Evolutionary conservation across 805 yeast species (phyloP).

Genomic region (Blastobotrys chiropterorum): DNA sequence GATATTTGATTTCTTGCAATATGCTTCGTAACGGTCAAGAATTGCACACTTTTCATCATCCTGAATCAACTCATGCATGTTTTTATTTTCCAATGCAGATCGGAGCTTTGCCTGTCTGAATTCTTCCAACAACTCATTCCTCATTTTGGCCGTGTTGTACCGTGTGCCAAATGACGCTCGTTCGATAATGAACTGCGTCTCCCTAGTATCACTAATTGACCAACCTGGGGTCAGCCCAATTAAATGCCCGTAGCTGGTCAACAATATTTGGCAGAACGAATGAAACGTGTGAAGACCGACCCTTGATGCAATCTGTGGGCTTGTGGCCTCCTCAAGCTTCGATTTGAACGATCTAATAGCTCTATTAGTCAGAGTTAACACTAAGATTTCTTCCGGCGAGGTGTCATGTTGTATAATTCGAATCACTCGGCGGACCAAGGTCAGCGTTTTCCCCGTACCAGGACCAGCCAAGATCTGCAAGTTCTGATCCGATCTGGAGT

Average conservation of each 20-base stretch:
- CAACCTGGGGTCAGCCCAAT: slow-evolving; percentile 46
- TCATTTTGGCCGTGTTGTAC: background rate
- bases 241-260: slow-evolving; percentile 46
- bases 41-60: background rate
- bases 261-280: slow-evolving; percentile 61
- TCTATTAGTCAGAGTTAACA: slow-evolving; percentile 88
- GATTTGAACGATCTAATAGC: slow-evolving; percentile 82
- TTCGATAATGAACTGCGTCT: background rate
- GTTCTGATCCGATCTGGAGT: slow-evolving; percentile 7
- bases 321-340: slow-evolving; percentile 36
- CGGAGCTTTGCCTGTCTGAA: background rate
- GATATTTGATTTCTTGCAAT: background rate
- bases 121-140: background rate
- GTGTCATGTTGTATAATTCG: slow-evolving; percentile 48
- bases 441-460: slow-evolving; percentile 76
- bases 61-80: background rate
- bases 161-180: background rate
- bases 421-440: slow-evolving; percentile 72
- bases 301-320: slow-evolving; percentile 32
- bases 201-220: slow-evolving; percentile 10
- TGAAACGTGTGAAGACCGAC: slow-evolving; percentile 85
- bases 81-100: background rate
- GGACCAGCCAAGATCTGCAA: slow-evolving; percentile 59
- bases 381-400: slow-evolving; percentile 60
- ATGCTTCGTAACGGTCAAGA: slow-evolving; percentile 7